These are phyloP conservation scores for Xylariaceae sp. DNA, from an alignment of 2,329 filamentous ascomycete species.

Conservation along the genomic window DNA sequence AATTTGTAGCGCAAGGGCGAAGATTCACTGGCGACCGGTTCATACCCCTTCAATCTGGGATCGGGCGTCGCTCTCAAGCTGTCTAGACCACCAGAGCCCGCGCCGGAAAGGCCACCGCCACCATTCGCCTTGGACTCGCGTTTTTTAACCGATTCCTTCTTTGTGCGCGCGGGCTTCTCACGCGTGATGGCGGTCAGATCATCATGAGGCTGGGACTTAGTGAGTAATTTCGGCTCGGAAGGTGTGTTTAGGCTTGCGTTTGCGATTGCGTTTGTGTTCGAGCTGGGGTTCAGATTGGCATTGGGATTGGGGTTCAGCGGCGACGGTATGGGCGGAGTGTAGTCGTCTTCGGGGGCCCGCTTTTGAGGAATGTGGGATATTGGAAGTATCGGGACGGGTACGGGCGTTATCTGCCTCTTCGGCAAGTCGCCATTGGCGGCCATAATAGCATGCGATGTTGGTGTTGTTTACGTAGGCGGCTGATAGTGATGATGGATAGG, in stretches of 20 bases:
- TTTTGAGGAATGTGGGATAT: constrained; percentile 55
- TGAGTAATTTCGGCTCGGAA: constrained; percentile 21
- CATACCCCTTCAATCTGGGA: constrained; percentile 41
- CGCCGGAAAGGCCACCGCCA: background rate
- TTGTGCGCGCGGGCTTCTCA: constrained; percentile 47
- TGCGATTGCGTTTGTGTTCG: constrained; percentile 18
- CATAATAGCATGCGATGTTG: constrained; percentile 20
- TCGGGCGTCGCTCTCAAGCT: constrained; percentile 54
- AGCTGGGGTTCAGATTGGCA: constrained; percentile 44
- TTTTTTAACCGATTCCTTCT: constrained; percentile 65
- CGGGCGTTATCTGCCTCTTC: constrained; percentile 30
- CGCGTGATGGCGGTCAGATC: constrained; percentile 37
- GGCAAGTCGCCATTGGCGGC: constrained; percentile 28
- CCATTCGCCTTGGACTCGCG: constrained; percentile 52
- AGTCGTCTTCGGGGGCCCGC: constrained; percentile 61
- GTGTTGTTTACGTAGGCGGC: background rate
- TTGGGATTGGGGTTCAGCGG: constrained; percentile 65
- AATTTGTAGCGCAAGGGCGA: constrained; percentile 57
- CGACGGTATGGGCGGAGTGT: constrained; percentile 65
- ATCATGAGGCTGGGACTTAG: constrained; percentile 35
- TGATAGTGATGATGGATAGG: background rate
- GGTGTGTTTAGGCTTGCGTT: constrained; percentile 29
- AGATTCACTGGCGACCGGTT: constrained; percentile 38
- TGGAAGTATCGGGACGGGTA: constrained; percentile 31
- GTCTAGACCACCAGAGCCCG: constrained; percentile 33